Conservation (phyloP, 1,139 yeast genomes). For the Candida buenavistaensis region DNA sequence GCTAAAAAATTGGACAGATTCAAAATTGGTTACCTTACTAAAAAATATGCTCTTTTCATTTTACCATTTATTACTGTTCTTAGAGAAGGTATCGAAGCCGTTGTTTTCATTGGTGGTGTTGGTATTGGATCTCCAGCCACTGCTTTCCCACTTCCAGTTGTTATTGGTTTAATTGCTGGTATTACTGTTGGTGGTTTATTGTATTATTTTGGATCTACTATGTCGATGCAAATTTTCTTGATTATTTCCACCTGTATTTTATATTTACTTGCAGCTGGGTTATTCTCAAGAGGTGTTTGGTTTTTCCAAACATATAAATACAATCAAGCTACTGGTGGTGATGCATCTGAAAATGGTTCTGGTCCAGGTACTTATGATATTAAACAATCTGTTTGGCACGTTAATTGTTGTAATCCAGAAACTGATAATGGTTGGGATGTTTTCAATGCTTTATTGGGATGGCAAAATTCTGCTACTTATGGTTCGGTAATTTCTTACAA, state of each 20-base stretch:
- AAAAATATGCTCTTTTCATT: constrained; percentile 71
- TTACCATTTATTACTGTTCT: constrained; percentile 77
- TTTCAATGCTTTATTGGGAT: constrained; percentile 80
- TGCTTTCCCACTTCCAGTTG: constrained; percentile 82
- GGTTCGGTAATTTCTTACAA: constrained; percentile 81
- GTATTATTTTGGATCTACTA: constrained; percentile 68
- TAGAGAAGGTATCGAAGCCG: constrained; percentile 87
- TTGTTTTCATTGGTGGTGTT: constrained; percentile 83
- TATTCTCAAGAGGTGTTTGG: constrained; percentile 87
- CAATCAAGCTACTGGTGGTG: constrained; percentile 70
- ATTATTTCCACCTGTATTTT: constrained; percentile 75
- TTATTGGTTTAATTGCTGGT: constrained; percentile 72
- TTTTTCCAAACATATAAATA: constrained; percentile 65
- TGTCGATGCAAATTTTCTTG: constrained; percentile 75
- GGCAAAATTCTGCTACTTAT: constrained; percentile 89
- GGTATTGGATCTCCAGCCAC: constrained; percentile 74
- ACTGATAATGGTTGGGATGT: constrained; percentile 87
- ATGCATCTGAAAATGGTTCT: constrained; percentile 78
- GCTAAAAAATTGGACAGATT: constrained; percentile 26
- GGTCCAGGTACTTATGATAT: constrained; percentile 89
- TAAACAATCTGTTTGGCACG: constrained; percentile 75
- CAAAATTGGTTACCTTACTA: constrained; percentile 36
- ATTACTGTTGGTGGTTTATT: constrained; percentile 57
- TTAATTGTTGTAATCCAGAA: constrained; percentile 87
- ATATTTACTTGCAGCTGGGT: constrained; percentile 79